Conservation (phyloP, 169 alveolate genomes). For the Babesia ovata region DNA sequence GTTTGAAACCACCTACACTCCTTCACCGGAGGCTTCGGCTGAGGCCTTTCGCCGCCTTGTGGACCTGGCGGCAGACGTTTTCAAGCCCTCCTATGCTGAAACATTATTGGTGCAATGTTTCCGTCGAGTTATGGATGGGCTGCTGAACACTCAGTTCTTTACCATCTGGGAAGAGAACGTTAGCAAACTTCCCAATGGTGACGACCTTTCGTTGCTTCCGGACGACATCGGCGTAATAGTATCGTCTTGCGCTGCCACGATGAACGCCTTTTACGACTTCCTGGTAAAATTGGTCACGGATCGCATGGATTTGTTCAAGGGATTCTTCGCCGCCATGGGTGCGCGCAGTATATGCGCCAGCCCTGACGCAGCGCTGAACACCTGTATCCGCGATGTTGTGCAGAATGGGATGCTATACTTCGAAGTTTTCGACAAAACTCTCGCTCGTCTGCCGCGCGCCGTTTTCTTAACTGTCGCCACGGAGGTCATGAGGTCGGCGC, state of each 20-base stretch:
- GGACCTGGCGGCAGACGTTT: neutral
- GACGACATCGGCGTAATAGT: conserved; percentile 9
- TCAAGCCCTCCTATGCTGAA: neutral
- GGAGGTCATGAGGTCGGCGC: neutral
- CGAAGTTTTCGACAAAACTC: conserved; percentile 1
- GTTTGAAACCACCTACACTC: too few species aligned
- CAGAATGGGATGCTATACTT: neutral
- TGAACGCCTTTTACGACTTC: neutral
- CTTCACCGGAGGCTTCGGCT: neutral
- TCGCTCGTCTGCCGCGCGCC: neutral
- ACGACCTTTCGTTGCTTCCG: neutral
- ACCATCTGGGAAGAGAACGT: conserved; percentile 19
- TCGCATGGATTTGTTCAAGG: neutral
- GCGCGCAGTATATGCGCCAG: neutral
- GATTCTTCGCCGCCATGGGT: neutral
- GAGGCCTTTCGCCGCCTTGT: conserved; percentile 3
- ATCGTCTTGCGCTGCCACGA: neutral
- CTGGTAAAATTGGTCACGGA: neutral
- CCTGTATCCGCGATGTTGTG: neutral
- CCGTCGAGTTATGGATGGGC: neutral
- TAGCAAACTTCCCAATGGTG: neutral
- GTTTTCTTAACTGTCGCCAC: neutral
- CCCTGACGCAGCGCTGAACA: neutral
- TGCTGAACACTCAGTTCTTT: conserved; percentile 3
- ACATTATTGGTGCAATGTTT: neutral